A percentile compares a stretch with the other conserved stretches of the same genome.
phyloP scores from a whole-genome alignment of 1,139 yeast species.

The Lodderomyces parapsilosis region DNA sequence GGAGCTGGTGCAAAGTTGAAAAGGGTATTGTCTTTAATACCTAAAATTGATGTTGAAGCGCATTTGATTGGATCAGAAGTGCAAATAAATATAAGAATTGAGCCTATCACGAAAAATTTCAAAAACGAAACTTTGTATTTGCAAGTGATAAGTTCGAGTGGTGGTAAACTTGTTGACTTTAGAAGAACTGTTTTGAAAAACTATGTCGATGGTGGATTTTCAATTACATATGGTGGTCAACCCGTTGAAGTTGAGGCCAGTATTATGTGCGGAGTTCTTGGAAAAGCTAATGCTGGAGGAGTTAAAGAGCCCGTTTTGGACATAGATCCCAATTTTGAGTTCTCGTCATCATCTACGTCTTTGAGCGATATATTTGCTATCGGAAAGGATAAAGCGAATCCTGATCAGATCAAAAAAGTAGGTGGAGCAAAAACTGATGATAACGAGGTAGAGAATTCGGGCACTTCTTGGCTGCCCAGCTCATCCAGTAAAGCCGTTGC shows the following conservation, averaged over 20 bases:
- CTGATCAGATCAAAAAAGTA: no score
- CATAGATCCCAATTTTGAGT: neutral
- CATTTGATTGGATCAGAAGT: neutral
- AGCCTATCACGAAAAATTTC: slow-evolving; percentile 22
- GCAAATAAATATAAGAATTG: slow-evolving; percentile 15
- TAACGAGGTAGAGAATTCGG: neutral
- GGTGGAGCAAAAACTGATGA: no score
- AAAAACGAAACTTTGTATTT: slow-evolving; percentile 22
- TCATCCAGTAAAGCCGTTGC: neutral
- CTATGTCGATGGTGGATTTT: neutral
- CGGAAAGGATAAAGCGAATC: no score
- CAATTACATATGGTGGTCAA: slow-evolving; percentile 10
- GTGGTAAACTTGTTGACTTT: slow-evolving; percentile 36
- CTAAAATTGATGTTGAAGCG: slow-evolving; percentile 19
- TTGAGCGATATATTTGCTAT: neutral
- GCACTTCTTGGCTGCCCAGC: neutral
- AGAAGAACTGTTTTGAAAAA: slow-evolving; percentile 30
- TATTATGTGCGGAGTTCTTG: neutral
- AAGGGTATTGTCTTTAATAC: slow-evolving; percentile 25
- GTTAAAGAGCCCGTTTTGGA: neutral
- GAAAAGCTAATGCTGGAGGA: neutral
- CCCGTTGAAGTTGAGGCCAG: slow-evolving; percentile 23
- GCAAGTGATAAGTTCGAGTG: slow-evolving; percentile 13
- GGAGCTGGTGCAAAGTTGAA: slow-evolving; percentile 35
- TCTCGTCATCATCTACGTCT: neutral